Base-by-base conservation (phyloP, 1,139 yeast species). In the Suhomyces wounanorum region DNA sequence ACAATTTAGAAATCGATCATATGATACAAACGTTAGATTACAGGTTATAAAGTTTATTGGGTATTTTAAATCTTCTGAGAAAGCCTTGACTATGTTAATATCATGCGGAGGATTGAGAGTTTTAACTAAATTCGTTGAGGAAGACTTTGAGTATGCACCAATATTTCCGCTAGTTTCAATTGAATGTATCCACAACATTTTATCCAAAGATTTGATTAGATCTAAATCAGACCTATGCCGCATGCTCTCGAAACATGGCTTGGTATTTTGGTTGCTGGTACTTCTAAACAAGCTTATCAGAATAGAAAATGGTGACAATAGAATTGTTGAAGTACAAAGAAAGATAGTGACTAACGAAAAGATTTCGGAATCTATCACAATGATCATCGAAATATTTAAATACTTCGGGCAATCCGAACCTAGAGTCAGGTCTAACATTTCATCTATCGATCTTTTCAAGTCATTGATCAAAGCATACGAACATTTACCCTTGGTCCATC, bases 31-130 rank as follows among this genome's bases (percentile, higher is more conserved):
- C 9, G 70, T 79, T 3, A 69, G 85, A 47, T 55, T 67, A 14
- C 78, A 77, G 56, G 81, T 82, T 8, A 79, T 76, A 0, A 62
- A 65, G 38, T 73, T 83, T 45, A 70, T 83, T 13, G 65, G 68
- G 16, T 61, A 73, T 8, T 71, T 79, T 45, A 63, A 70, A 23
- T 59, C 63, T 6, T 72, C 81, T 8, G 72, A 72, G 16, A 62
- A 66, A 39, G 76, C 80, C 0, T 60, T 82, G 26, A 74, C 78
- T 6, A 73, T 77, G 75, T 79, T 83, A 56, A 73, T 83, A 3
- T 75, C 84, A 3, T 73, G 83, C 58, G 87, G 87, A 10, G 87
- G 87, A 0, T 65, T 84, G 21, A 69, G 75, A 46, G 70, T 77
- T n/a, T 64, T 81, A 36, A 66, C 82, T 3, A 77, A 77, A 51